Percentiles rank a stretch among this genome's conserved stretches.
phyloP scores from a whole-genome alignment of 2,329 filamentous ascomycete genomes.

The Talaromyces amestolkiae region DNA sequence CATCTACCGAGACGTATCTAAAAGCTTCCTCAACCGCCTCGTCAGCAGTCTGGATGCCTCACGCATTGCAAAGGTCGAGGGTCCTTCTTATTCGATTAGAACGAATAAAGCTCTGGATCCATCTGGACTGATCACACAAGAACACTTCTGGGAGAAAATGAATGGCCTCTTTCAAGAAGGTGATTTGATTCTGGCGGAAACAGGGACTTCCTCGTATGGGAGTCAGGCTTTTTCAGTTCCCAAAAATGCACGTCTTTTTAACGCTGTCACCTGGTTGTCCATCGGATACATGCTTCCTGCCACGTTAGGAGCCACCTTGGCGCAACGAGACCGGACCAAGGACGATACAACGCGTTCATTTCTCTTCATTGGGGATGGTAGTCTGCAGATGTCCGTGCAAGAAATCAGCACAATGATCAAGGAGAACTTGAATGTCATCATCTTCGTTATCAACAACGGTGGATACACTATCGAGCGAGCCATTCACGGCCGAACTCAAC shows the following conservation, averaged over 20 bases:
- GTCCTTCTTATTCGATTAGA: background rate
- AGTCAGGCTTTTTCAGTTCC: background rate
- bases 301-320: conserved; percentile 24
- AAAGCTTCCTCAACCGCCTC: background rate
- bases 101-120: background rate
- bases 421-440: conserved; percentile 54
- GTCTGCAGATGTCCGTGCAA: conserved; percentile 19
- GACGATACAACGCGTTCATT: conserved; percentile 7
- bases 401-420: conserved; percentile 58
- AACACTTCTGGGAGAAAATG: conserved; percentile 1
- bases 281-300: conserved; percentile 31
- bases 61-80: background rate
- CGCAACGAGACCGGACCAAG: conserved; percentile 22
- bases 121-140: conserved; percentile 9
- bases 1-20: conserved; percentile 2
- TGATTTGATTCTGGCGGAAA: conserved; percentile 17
- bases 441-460: conserved; percentile 54
- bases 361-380: conserved; percentile 18
- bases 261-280: conserved; percentile 29
- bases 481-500: conserved; percentile 42
- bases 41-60: background rate
- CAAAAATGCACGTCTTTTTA: conserved; percentile 18
- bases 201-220: conserved; percentile 13
- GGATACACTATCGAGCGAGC: conserved; percentile 50
- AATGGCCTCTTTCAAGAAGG: conserved; percentile 6